Evolutionary conservation across 1,284 basidiomycete genomes (phyloP).

Genomic region (Trichosporon inkin): DNA sequence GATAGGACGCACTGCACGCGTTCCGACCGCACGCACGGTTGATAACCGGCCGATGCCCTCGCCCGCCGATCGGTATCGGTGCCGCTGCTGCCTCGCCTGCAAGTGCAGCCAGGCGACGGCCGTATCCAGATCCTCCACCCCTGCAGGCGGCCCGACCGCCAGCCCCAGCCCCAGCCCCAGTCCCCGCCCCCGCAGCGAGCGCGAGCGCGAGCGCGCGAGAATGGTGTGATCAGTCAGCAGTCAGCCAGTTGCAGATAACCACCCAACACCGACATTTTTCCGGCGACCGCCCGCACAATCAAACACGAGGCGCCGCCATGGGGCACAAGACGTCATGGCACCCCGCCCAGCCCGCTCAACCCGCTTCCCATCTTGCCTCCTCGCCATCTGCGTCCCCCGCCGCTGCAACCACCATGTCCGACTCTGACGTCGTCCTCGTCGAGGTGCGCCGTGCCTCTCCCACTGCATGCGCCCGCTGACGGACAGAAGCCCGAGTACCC

Average conservation of each 20-base stretch:
- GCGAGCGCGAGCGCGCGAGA: background rate
- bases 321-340: background rate
- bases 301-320: background rate
- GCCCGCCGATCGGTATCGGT: too few relatives aligned
- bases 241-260: too few relatives aligned
- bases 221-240: slow-evolving; percentile 1
- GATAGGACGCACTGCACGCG: background rate
- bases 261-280: slow-evolving; percentile 8
- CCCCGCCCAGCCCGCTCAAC: too few relatives aligned
- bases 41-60: too few relatives aligned
- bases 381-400: background rate
- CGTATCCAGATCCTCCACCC: too few relatives aligned
- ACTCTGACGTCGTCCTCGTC: slow-evolving; percentile 2
- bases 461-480: background rate
- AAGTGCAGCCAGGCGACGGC: too few relatives aligned
- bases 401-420: slow-evolving; percentile 4
- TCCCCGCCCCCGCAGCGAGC: too few relatives aligned
- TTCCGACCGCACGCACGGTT: background rate
- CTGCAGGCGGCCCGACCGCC: too few relatives aligned
- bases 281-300: background rate
- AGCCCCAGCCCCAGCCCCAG: background rate
- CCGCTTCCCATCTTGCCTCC: background rate
- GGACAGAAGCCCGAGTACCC: slow-evolving; percentile 21
- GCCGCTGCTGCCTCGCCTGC: too few relatives aligned
- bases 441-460: background rate